Evolutionary conservation across 345 rosid species (phyloP), one percentile per base, ranked within the genome.

Genomic region (Melaleuca alternifolia): DNA sequence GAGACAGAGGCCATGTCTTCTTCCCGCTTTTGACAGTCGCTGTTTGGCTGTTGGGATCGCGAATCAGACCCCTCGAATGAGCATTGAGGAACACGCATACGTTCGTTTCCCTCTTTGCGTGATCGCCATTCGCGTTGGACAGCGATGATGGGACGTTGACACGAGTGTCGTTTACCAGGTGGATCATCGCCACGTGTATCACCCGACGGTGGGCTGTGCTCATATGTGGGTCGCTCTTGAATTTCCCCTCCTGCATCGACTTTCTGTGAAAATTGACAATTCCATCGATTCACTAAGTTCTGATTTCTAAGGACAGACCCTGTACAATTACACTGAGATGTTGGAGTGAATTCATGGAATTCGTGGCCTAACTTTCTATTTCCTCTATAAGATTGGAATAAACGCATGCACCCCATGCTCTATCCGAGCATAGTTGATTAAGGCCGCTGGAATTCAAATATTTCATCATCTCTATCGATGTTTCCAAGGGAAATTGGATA

Each of bases 401-500:
- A n/a, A 41, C 4, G 41, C 41, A 2, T 41, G 4, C 41, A 41
- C 41, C 41, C 41, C 41, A 41, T 41, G 41, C 41, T 41, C 41
- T 15, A 6, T 6, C 18, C 16, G 53, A 6, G 6, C 53, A 51
- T 6, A 18, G 3, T 30, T 5, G 0, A 28, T 3, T 0, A 15
- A 4, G 0, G 9, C 2, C 6, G 28, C 10, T 7, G 3, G 0
- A 14, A 28, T 0, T 1, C 6, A 8, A 33, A 65, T 2, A 65
- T 30, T 15, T 16, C 0, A 0, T 71, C 33, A 0, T 71, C 44
- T 37, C 7, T 16, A 37, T 1, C 0, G 1, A 71, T 33, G 21
- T 18, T 71, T 71, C 37, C 12, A 2, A 33, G 2, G 18, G 7
- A 51, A 51, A 6, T 51, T 5, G 4, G 53, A 51, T 51, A 18